Percentiles rank a stretch among this genome's conserved stretches.
These are phyloP conservation scores for grape (Vitis vinifera) DNA, from an alignment of 164 flowering plant genomes.

Conservation along the genomic window ASM3070453v1 NC_081820.1:23776501-23777000, in stretches of 20 bases:
- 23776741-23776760: neutral
- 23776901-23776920: neutral
- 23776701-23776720: constrained; percentile 13
- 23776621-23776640: neutral
- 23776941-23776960: neutral
- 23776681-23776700: constrained; percentile 29
- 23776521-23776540: neutral
- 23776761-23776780: neutral
- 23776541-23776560: neutral
- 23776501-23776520: neutral
- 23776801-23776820: neutral
- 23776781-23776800: neutral
- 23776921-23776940: neutral
- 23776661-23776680: constrained; percentile 22
- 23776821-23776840: neutral
- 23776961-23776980: neutral
- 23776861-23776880: neutral
- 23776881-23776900: neutral
- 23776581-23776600: neutral
- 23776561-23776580: neutral
- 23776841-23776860: neutral
- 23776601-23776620: neutral
- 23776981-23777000: no score
- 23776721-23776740: constrained; percentile 11
- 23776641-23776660: neutral